phyloP scores from a whole-genome alignment of 129 eudicot genomes.

The Saussurea involucrata region DNA sequence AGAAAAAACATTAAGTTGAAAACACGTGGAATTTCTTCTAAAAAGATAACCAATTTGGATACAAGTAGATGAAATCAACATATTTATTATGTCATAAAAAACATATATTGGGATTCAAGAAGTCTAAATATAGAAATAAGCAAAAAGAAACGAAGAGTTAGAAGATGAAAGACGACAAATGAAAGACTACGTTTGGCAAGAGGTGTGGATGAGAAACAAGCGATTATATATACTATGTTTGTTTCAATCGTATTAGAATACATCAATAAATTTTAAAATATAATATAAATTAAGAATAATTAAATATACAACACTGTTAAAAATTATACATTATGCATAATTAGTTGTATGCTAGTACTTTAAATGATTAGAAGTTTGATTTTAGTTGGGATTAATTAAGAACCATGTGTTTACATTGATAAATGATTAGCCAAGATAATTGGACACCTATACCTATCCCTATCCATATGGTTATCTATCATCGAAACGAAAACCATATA shows the following conservation, averaged over 20 bases:
- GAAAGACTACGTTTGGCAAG: neutral
- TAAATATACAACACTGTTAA: neutral
- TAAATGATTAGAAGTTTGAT: neutral
- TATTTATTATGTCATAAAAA: neutral
- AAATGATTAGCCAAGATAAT: constrained; percentile 4
- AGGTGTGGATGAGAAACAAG: constrained; percentile 16
- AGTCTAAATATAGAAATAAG: constrained; percentile 27
- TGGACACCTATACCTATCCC: constrained; percentile 1
- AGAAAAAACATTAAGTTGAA: too few species aligned
- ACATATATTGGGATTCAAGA: neutral
- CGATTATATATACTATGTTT: constrained; percentile 1
- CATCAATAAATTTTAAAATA: neutral
- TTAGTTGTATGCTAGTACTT: too few species aligned
- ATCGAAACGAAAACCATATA: constrained; percentile 14
- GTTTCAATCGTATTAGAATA: neutral
- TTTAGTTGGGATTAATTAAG: neutral
- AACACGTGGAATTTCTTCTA: neutral
- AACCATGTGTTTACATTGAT: neutral
- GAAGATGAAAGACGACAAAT: constrained; percentile 10
- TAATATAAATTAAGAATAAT: neutral
- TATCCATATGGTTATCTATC: constrained; percentile 22
- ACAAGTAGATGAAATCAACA: neutral
- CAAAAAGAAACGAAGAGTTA: neutral
- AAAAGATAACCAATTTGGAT: neutral
- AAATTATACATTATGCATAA: too few species aligned